Percentiles rank a stretch among this genome's conserved stretches.
Evolutionary conservation across 2,329 filamentous ascomycete species (phyloP).

Genomic region (Coniochaeta sp.): DNA sequence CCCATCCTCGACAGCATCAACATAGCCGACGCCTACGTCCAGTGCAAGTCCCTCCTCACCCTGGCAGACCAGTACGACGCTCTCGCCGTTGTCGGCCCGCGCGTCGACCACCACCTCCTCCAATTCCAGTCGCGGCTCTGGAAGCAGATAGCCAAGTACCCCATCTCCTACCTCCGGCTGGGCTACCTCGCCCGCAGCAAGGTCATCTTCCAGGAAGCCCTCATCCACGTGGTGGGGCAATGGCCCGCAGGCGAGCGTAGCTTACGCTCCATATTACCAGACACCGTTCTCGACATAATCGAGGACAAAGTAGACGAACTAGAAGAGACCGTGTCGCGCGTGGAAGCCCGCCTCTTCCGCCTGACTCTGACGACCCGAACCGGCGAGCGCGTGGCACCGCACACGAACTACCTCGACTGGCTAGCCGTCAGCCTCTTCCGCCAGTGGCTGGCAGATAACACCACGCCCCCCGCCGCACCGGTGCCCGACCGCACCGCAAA

Average conservation of each 20-base stretch:
- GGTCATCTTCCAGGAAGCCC: constrained; percentile 77
- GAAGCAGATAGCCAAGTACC: constrained; percentile 96
- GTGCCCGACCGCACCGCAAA: constrained; percentile 12
- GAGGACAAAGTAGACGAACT: constrained; percentile 94
- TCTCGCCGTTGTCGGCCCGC: constrained; percentile 75
- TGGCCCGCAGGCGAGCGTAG: constrained; percentile 80
- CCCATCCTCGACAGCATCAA: constrained; percentile 77
- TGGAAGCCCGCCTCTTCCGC: constrained; percentile 77
- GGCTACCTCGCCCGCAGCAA: constrained; percentile 79
- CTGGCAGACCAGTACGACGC: constrained; percentile 95
- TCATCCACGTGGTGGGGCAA: constrained; percentile 90
- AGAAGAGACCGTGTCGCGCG: constrained; percentile 69
- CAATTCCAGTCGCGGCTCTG: constrained; percentile 87
- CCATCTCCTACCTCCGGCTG: constrained; percentile 82
- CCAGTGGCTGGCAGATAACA: constrained; percentile 90
- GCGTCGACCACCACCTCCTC: constrained; percentile 88
- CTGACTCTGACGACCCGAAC: constrained; percentile 69
- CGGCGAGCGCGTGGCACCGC: constrained; percentile 75
- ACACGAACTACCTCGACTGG: constrained; percentile 82
- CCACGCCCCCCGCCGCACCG: constrained; percentile 55
- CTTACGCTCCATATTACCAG: constrained; percentile 65
- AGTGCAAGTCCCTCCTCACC: constrained; percentile 83
- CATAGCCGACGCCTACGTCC: constrained; percentile 86
- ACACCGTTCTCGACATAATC: constrained; percentile 76
- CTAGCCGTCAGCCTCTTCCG: constrained; percentile 79